Percentiles rank a stretch among this genome's conserved stretches.
Conservation (phyloP, 768 basidiomycete genomes). For the Fistulinella prunicolor region DNA sequence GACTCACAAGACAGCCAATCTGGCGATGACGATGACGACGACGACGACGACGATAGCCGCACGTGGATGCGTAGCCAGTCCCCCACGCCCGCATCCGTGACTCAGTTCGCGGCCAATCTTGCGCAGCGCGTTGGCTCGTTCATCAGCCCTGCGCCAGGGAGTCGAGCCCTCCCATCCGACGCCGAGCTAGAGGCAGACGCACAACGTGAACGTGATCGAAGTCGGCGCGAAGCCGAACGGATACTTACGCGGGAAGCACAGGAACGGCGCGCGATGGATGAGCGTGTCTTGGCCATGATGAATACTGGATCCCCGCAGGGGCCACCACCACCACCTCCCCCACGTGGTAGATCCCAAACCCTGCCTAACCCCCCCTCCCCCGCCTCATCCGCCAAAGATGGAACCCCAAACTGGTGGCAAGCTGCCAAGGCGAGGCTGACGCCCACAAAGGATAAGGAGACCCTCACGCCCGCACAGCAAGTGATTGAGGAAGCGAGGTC, state of each 20-base stretch:
- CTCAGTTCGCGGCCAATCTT: conserved; percentile 69
- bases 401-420: conserved; percentile 61
- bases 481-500: conserved; percentile 72
- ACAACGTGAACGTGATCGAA: conserved; percentile 69
- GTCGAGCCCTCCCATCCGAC: conserved; percentile 56
- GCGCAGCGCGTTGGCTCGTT: conserved; percentile 72
- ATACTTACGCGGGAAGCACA: conserved; percentile 72
- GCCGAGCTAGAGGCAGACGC: conserved; percentile 83
- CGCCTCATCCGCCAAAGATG: conserved; percentile 61
- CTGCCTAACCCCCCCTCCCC: conserved; percentile 60
- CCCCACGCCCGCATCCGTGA: conserved; percentile 66
- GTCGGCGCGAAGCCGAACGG: conserved; percentile 72
- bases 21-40: conserved; percentile 40
- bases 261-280: conserved; percentile 65
- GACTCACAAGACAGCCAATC: conserved; percentile 52
- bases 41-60: conserved; percentile 37
- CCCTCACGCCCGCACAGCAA: conserved; percentile 82
- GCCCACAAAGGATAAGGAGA: conserved; percentile 70
- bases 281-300: conserved; percentile 76
- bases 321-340: conserved; percentile 48
- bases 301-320: conserved; percentile 34
- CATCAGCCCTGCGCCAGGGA: conserved; percentile 49
- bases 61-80: conserved; percentile 41
- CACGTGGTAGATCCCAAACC: conserved; percentile 59
- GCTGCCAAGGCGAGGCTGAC: conserved; percentile 73